A percentile compares a stretch with the other conserved stretches of the same genome.
These are phyloP conservation scores for Suillus fuscotomentosus DNA, from an alignment of 768 basidiomycete species.

Conservation along the genomic window DNA sequence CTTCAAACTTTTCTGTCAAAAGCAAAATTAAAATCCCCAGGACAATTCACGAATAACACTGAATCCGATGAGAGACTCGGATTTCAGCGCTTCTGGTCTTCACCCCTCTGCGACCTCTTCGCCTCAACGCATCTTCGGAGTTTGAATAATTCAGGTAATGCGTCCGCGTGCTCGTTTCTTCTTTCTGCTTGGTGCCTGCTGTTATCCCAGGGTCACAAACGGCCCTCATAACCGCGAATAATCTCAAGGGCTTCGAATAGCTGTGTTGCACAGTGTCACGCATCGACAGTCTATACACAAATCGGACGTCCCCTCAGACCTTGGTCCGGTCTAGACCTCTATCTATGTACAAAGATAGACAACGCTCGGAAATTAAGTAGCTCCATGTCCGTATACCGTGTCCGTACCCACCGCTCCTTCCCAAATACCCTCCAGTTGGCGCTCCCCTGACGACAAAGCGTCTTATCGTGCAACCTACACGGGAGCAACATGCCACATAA, in stretches of 20 bases:
- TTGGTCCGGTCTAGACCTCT: not conserved
- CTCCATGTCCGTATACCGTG: not conserved
- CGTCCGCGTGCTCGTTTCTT: conserved; percentile 1
- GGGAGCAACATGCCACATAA: not conserved
- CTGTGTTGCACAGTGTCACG: not conserved
- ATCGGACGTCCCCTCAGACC: not conserved
- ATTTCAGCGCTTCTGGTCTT: conserved; percentile 5
- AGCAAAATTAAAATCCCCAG: conserved; percentile 6
- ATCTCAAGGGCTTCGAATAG: not conserved
- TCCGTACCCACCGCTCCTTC: not conserved
- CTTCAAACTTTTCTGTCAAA: conserved; percentile 10
- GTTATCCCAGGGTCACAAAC: not conserved
- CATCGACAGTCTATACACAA: not conserved
- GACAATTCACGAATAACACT: conserved; percentile 3
- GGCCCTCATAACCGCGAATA: conserved; percentile 1
- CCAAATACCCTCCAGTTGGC: not conserved
- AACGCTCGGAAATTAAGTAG: not conserved
- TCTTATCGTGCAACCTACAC: not conserved
- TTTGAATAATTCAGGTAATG: conserved; percentile 10
- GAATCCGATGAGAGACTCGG: conserved; percentile 9
- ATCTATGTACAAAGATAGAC: not conserved
- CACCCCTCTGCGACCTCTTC: conserved; percentile 5
- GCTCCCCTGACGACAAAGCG: not conserved
- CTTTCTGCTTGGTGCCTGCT: not conserved
- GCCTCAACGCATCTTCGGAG: conserved; percentile 7